Evolutionary conservation across 331 rosid species (phyloP), one percentile per base, ranked within the genome.

Genomic region (Malus hybrid): DNA sequence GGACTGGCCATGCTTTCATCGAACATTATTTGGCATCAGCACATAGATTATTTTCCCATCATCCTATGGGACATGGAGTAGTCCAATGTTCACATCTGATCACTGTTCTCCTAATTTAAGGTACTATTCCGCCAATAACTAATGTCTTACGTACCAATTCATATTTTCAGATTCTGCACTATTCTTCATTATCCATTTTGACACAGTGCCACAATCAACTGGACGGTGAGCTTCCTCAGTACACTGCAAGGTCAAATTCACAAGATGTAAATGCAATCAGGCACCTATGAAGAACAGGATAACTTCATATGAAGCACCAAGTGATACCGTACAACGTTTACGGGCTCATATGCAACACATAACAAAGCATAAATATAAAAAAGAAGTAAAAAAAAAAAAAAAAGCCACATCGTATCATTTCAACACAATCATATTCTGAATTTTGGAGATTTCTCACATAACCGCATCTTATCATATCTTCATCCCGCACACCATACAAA

Each of bases 201-300:
- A 80, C 69, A 84, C 90, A 36, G 87, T 87, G 48, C 85, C 81
- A 20, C 97, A 91, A 74, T 85, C 87, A 72, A 84, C 83, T 0
- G 92, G 97, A 52, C 91, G 85, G 68, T 91, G 97, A 80, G 89
- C 92, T 71, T 89, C 91, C 78, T 89, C 88, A 1, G 87, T 86
- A 69, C 92, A 91, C 89, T 86, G 85, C 84, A 67, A 67, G 34
- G 59, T 29, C 27, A 64, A 83, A 77, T 59, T 72, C 59, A 48
- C 39, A 78, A 5, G 63, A 63, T 18, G 32, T 29, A 63, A 63
- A 63, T 46, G 63, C 48, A 52, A 29, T n/a, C 31, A 66, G 29
- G 29, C 52, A 66, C 52, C 54, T 7, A 28, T 27, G 59, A 75
- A 15, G 46, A 55, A 65, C 10, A 63, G 22, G 33, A 55, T 20